Base-by-base conservation (phyloP, 2,329 filamentous ascomycete species). In the Cercospora janseana region DNA sequence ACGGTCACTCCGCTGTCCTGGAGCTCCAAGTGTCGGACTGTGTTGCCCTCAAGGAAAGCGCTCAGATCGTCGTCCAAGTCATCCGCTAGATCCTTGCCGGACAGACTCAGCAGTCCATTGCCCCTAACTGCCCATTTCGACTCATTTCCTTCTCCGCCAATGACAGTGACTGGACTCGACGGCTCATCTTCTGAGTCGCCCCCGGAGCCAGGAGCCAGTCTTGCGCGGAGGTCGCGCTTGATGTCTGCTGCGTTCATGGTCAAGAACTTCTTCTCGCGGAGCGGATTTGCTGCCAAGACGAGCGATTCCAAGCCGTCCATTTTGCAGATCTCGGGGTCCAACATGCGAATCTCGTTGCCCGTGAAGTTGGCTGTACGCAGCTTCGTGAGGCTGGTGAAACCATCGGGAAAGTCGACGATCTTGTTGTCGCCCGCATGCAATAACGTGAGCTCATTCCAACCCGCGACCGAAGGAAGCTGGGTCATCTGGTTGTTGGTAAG, bases 251-350 rank as follows among this genome's bases (percentile, higher is more conserved):
- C 90, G 16, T 79, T 79, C 72, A 94, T 87, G 0, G 81, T 86
- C 10, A 91, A 75, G 59, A 93, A 89, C 66, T 90, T 95, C 66
- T 87, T 90, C 66, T 96, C 90, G 10, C 87, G 79, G 10, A 98
- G 73, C 0, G 93, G 93, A 62, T 98, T 98, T n/a, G 89, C 90
- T 34, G 83, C 84, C 24, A 98, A 75, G 4, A 85, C 82, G 32
- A 97, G 79, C 65, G 84, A 84, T 15, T 82, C 78, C 7, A 98
- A 72, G 35, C 72, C 83, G 4, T 88, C 82, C 89, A 97, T 95
- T 20, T 81, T 74, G 4, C 85, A 86, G 51, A 97, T 81, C 57
- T 83, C 83, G 0, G 88, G 79, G 23, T 93, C 87, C 6, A 98
- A 69, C 9, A 80, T 75, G 2, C 81, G 82, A 40, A 98, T 82